Evolutionary conservation across 2,329 filamentous ascomycete species (phyloP).

Genomic region (Aspergillus ochraceoroseus): DNA sequence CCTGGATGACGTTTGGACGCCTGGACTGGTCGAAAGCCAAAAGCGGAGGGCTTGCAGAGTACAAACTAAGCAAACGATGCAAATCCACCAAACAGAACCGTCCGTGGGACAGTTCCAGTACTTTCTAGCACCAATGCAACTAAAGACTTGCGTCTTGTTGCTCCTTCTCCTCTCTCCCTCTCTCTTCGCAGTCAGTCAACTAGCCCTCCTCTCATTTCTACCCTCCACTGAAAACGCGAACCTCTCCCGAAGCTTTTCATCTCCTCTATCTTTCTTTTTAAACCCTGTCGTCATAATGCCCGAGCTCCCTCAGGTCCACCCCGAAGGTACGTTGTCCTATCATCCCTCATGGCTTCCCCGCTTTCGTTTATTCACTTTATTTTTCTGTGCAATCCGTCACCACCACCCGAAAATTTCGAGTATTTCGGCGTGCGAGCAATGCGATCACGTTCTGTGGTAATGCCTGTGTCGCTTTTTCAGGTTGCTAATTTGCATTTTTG

Average conservation of each 20-base stretch:
- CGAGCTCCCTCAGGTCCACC: constrained; percentile 35
- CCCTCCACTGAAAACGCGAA: constrained; percentile 3
- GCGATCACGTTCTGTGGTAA: too few species aligned
- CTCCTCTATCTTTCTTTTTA: constrained; percentile 8
- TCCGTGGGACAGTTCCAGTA: constrained; percentile 37
- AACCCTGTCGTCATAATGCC: constrained; percentile 21
- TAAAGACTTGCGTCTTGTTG: too few species aligned
- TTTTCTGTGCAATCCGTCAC: constrained; percentile 9
- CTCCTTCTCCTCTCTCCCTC: too few species aligned
- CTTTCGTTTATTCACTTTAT: constrained; percentile 19
- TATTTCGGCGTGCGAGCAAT: too few species aligned
- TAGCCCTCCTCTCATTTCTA: constrained; percentile 11
- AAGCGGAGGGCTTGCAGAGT: too few species aligned
- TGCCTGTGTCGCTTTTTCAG: constrained; percentile 1
- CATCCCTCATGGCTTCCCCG: constrained; percentile 28
- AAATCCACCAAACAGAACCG: constrained; percentile 34
- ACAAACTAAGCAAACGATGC: constrained; percentile 23
- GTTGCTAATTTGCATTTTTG: constrained; percentile 10
- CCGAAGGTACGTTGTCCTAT: constrained; percentile 43
- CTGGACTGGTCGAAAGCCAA: too few species aligned
- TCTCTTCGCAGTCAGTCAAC: constrained; percentile 16
- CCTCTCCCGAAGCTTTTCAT: constrained; percentile 4
- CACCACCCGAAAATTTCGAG: constrained; percentile 1
- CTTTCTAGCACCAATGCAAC: constrained; percentile 33
- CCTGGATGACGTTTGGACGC: too few species aligned